These are phyloP conservation scores for Alternaria angustiovoidea DNA, from an alignment of 2,329 filamentous ascomycete species.

Conservation along the genomic window DNA sequence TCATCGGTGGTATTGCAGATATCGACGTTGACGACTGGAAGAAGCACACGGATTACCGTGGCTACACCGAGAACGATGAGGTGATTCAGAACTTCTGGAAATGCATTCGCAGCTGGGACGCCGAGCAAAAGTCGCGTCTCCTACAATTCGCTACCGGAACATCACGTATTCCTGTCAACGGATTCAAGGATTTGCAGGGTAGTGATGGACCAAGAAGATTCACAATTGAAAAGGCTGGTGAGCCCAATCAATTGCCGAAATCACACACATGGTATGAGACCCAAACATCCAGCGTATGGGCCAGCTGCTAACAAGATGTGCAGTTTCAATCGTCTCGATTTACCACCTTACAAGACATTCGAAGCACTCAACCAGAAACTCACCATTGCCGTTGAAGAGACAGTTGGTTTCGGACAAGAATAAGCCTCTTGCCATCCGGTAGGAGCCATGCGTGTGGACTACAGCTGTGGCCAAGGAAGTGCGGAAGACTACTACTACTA, in stretches of 20 bases:
- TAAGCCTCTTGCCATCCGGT: constrained; percentile 51
- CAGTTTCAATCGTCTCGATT: constrained; percentile 96
- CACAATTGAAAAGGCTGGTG: constrained; percentile 97
- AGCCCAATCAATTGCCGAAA: constrained; percentile 89
- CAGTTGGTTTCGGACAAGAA: constrained; percentile 98
- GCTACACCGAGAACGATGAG: constrained; percentile 96
- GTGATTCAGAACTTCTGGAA: constrained; percentile 99
- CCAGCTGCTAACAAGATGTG: constrained; percentile 27
- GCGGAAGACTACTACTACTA: constrained; percentile 11
- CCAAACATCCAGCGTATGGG: neutral
- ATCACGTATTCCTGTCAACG: constrained; percentile 97
- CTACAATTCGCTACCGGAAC: constrained; percentile 98
- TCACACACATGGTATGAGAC: constrained; percentile 90
- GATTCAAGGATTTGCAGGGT: constrained; percentile 98
- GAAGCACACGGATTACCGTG: constrained; percentile 99
- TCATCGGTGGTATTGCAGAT: constrained; percentile 99
- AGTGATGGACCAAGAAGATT: constrained; percentile 95
- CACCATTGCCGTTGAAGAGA: constrained; percentile 97
- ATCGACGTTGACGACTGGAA: constrained; percentile 99
- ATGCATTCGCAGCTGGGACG: constrained; percentile 94
- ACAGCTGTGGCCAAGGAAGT: neutral
- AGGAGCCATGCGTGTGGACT: neutral
- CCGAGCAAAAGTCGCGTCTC: constrained; percentile 95
- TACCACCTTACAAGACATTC: constrained; percentile 90
- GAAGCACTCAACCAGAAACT: constrained; percentile 88